Conservation (phyloP, 2,329 filamentous ascomycete species). For the Aureobasidium sp. region DNA sequence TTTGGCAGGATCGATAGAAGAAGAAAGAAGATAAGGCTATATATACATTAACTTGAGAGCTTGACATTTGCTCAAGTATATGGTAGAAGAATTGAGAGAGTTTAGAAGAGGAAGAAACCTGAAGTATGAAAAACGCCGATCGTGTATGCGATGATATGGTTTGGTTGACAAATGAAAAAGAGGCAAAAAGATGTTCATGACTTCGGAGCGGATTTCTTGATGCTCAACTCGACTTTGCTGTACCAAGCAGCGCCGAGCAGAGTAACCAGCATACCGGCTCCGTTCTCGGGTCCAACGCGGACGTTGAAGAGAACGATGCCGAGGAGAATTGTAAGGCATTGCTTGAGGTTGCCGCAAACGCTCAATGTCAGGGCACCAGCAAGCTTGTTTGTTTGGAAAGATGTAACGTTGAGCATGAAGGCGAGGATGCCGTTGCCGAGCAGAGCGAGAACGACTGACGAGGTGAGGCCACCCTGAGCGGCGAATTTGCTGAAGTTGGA, state of each 20-base stretch:
- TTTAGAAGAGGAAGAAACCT: neutral
- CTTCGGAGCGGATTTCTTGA: slow-evolving; percentile 30
- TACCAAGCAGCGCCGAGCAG: slow-evolving; percentile 52
- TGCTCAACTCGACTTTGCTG: slow-evolving; percentile 51
- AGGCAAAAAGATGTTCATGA: neutral
- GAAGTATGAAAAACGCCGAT: neutral
- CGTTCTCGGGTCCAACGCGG: slow-evolving; percentile 37
- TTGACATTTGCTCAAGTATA: neutral
- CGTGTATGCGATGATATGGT: slow-evolving; percentile 3
- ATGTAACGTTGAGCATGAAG: slow-evolving; percentile 32
- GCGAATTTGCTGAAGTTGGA: slow-evolving; percentile 19
- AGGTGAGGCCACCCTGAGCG: slow-evolving; percentile 23
- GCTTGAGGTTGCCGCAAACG: slow-evolving; percentile 33
- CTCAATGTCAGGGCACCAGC: slow-evolving; percentile 32
- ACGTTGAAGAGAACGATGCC: slow-evolving; percentile 34
- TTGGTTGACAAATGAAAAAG: neutral
- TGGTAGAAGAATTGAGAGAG: neutral
- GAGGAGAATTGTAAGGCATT: slow-evolving; percentile 31
- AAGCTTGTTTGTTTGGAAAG: slow-evolving; percentile 34
- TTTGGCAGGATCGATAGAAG: neutral
- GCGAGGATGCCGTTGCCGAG: slow-evolving; percentile 29
- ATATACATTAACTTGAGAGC: slow-evolving; percentile 11
- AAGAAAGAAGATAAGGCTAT: neutral
- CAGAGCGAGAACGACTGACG: slow-evolving; percentile 22
- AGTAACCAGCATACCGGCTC: slow-evolving; percentile 49